Base-by-base conservation (phyloP, 768 basidiomycete genomes). In the Boletus huronensis region DNA sequence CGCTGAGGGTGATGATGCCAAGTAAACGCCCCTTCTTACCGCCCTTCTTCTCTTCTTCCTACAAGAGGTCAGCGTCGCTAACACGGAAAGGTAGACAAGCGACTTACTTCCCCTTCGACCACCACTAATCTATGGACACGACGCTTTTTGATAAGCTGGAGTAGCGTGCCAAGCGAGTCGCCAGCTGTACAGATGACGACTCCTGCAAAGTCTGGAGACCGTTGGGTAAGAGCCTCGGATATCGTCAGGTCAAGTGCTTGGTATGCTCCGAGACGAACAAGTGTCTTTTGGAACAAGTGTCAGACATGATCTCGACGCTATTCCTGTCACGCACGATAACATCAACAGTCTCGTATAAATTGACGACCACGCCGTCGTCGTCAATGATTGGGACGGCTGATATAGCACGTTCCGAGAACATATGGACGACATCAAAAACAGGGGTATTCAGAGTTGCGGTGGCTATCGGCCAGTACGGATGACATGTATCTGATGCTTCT, bases 281-380 rank as follows among this genome's bases (percentile, higher is more conserved):
- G 85, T 7, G 94, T 97, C 93, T 98, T 66, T 5, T 29, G 43
- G 23, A 39, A 44, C 16, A 14, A 14, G 40, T 1, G 52, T 63
- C 11, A 64, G 56, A 58, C 4, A 32, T 5, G 35, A 19, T 9
- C 41, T 42, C 3, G 50, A 49, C 3, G 31, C 3, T 7, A 7
- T 31, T 29, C 25, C 40, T 55, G 55, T 50, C 49, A 70, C 57
- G 38, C 38, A 97, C 95, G 57, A 98, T 96, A 47, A 99, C 96
- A 76, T 99, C 97, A 23, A 99, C 97, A 6, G 97, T 98, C 73
- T 99, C 97, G 68, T 98, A 99, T 45, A 99, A 73, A 68, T 99
- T 95, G 59, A 98, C 81, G 39, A 99, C 97, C 50, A 94, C 81
- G 9, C 96, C 96, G 8, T 93, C 82, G 54, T 89, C 83, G 63